These are phyloP conservation scores for Metschnikowia matae DNA, from an alignment of 805 yeast genomes.

Conservation along the genomic window DNA sequence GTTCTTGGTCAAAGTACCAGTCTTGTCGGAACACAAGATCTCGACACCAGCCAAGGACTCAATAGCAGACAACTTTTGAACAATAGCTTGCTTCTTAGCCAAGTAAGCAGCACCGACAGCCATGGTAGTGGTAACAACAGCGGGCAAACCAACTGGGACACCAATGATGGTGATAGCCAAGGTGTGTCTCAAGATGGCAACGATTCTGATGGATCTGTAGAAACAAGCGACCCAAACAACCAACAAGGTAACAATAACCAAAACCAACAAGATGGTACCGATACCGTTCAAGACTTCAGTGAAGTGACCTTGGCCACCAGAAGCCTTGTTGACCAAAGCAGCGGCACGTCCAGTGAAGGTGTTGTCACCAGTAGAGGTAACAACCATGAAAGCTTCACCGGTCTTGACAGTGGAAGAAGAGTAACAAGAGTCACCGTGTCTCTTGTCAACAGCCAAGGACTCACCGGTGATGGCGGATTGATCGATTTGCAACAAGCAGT, in stretches of 20 bases:
- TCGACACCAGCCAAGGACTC: conserved; percentile 98
- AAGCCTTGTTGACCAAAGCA: conserved; percentile 90
- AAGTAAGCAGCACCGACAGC: conserved; percentile 99
- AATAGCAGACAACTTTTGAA: conserved; percentile 93
- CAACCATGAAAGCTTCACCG: conserved; percentile 93
- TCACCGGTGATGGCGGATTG: conserved; percentile 98
- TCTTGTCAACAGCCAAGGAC: conserved; percentile 92
- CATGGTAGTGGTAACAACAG: conserved; percentile 97
- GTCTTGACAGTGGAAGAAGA: conserved; percentile 93
- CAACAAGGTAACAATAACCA: conserved; percentile 82
- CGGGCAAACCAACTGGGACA: conserved; percentile 98
- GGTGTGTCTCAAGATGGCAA: conserved; percentile 84
- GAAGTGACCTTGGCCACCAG: conserved; percentile 92
- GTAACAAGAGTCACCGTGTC: conserved; percentile 79
- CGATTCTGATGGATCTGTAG: conserved; percentile 88
- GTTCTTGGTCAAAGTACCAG: conserved; percentile 97
- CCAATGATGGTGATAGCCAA: conserved; percentile 95
- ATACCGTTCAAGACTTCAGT: conserved; percentile 97
- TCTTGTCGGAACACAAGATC: conserved; percentile 95
- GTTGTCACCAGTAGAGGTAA: conserved; percentile 91
- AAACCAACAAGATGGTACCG: conserved; percentile 85
- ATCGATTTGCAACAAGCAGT: conserved; percentile 83
- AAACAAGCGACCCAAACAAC: conserved; percentile 91
- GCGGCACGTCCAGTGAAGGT: conserved; percentile 98
- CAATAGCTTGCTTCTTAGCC: conserved; percentile 96